Base-by-base conservation (phyloP, 176 grass and related monocot genomes). In the Rhynchospora breviuscula region DNA sequence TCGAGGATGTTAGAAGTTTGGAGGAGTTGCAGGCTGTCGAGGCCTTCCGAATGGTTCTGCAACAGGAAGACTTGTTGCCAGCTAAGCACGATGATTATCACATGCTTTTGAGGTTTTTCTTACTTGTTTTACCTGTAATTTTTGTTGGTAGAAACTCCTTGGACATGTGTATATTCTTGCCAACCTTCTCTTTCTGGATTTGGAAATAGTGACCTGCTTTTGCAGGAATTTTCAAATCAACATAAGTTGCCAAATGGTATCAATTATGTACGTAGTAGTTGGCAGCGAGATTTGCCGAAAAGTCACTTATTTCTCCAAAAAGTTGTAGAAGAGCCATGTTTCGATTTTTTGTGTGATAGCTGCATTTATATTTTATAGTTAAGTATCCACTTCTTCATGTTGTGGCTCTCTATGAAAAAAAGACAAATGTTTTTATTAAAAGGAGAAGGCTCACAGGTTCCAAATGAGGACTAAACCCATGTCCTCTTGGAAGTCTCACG, bases 31-130 rank as follows among this genome's bases (percentile, higher is more conserved):
- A 89, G 84, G 89, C 66, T 86, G 91, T 98, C 12, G 83, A 91
- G 69, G 88, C 75, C 66, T 98, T 98, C 74, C 89, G 83, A 44
- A 86, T 11, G 60, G 81, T 81, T 17, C 83, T 98, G 73, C 83
- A 88, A 71, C 79, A 82, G 21, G 93, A 90, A 49, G 88, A 86
- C 40, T 59, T 98, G 86, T 79, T 98, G 88, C 96, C 93, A 59
- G 60, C 90, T 81, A 84, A 83, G 59, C 85, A 86, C 21, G 93
- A 98, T 63, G 88, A 94, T 88, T 95, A 99, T 88, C 88, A 95
- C 76, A 85, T 80, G 60, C 86, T 95, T 85, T 79, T 99, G 84
- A 99, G 96, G 96, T 99, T 84, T 18, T n/a, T 45, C 59, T 15
- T 79, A 0, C 29, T 79, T 45, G 59, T 54, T 49, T 46, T 59